Percentiles rank a stretch among this genome's conserved stretches.
These are phyloP conservation scores for Hyaloscypha hepaticicola DNA, from an alignment of 495 filamentous ascomycete species.

Conservation along the genomic window DNA sequence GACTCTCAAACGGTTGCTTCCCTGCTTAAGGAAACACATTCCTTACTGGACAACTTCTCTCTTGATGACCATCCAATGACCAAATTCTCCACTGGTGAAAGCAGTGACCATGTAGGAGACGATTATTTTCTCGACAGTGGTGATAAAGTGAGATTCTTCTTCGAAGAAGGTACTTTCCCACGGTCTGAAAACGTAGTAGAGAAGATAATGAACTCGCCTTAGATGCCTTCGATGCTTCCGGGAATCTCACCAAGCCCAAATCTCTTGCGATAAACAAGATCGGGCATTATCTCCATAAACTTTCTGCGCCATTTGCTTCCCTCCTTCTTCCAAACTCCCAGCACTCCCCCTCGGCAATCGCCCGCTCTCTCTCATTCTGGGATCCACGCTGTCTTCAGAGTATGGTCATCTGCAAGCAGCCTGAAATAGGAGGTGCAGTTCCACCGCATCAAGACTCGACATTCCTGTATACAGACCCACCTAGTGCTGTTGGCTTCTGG, in stretches of 20 bases:
- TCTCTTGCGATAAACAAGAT: constrained; percentile 91
- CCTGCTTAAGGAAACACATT: constrained; percentile 72
- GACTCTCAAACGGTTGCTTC: constrained; percentile 56
- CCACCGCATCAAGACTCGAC: constrained; percentile 87
- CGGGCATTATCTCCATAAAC: constrained; percentile 80
- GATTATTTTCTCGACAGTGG: constrained; percentile 88
- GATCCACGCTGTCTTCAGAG: constrained; percentile 78
- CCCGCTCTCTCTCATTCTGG: constrained; percentile 65
- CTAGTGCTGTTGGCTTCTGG: constrained; percentile 90
- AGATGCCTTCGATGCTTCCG: constrained; percentile 64
- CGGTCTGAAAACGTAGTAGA: not conserved
- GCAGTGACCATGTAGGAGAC: constrained; percentile 82
- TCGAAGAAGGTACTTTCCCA: constrained; percentile 66
- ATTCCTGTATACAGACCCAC: constrained; percentile 90
- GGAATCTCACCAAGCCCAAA: constrained; percentile 70
- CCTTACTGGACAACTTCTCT: constrained; percentile 71
- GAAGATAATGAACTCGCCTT: not conserved
- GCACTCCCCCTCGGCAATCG: constrained; percentile 54
- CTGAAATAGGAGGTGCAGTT: constrained; percentile 88
- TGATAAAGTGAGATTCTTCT: constrained; percentile 95
- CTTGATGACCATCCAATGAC: constrained; percentile 87
- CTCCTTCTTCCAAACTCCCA: constrained; percentile 49
- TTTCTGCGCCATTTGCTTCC: constrained; percentile 67
- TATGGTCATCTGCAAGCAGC: constrained; percentile 98
- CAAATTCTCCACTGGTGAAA: constrained; percentile 78